These are phyloP conservation scores for Brassica cretica DNA, from an alignment of 345 rosid genomes.

Conservation along the genomic window DNA sequence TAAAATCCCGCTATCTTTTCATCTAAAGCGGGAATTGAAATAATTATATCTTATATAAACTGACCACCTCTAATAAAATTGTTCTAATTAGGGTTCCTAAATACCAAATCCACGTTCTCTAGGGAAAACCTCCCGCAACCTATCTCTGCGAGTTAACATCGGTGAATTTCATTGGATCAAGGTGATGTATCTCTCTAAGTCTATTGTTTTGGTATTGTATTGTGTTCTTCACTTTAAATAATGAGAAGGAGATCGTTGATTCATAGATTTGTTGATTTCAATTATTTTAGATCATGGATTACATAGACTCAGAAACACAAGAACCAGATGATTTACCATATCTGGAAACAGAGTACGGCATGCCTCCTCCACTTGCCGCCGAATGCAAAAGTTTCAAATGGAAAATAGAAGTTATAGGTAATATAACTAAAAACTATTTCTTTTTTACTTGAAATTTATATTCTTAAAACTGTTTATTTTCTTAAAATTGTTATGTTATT, in stretches of 20 bases:
- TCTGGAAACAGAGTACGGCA: neutral
- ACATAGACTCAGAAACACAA: neutral
- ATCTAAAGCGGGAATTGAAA: neutral
- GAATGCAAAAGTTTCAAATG: conserved; percentile 7
- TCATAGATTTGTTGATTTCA: neutral
- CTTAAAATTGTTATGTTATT: neutral
- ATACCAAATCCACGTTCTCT: neutral
- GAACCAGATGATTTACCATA: neutral
- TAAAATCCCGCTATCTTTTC: neutral
- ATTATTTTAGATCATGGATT: neutral
- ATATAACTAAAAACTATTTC: neutral
- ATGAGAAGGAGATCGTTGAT: neutral
- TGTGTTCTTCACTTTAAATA: neutral
- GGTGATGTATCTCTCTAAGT: neutral
- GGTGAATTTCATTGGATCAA: neutral
- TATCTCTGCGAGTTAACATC: neutral
- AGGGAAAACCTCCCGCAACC: neutral
- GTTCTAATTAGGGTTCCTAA: neutral
- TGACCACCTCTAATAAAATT: neutral
- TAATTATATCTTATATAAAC: too few relatives aligned
- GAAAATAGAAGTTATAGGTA: conserved; percentile 12
- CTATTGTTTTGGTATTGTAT: neutral
- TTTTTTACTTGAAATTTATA: too few relatives aligned
- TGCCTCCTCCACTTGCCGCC: neutral
- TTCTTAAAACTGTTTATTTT: too few relatives aligned